Percentiles rank a stretch among this genome's conserved stretches.
These are phyloP conservation scores for Colletotrichum musae DNA, from an alignment of 2,329 filamentous ascomycete genomes.

Conservation along the genomic window DNA sequence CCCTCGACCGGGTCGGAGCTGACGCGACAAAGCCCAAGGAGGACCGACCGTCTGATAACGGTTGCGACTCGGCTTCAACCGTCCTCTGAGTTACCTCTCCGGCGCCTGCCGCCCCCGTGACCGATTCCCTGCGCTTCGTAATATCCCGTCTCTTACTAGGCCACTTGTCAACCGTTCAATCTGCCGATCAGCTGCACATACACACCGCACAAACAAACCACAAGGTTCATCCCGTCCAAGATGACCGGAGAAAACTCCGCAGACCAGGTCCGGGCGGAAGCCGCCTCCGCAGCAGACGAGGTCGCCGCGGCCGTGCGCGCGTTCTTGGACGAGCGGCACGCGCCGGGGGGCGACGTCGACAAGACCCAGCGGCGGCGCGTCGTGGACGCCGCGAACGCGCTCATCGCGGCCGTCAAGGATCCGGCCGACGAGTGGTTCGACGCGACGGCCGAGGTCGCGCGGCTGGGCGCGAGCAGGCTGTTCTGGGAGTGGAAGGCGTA, in stretches of 20 bases:
- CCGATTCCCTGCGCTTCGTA: too few relatives aligned
- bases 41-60: background rate
- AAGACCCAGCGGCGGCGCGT: constrained; percentile 30
- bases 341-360: constrained; percentile 24
- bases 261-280: constrained; percentile 23
- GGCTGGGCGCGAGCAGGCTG: constrained; percentile 41
- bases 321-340: constrained; percentile 5
- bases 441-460: constrained; percentile 27
- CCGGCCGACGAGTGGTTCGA: constrained; percentile 36
- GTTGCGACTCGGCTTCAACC: background rate
- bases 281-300: constrained; percentile 29
- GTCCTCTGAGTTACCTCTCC: background rate
- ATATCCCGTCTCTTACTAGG: background rate
- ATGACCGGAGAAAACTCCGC: constrained; percentile 11
- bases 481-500: constrained; percentile 53
- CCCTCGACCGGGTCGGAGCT: too few relatives aligned
- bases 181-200: background rate
- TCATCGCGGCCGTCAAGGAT: constrained; percentile 29
- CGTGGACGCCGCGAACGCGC: constrained; percentile 32
- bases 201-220: background rate
- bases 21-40: background rate
- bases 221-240: background rate
- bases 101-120: background rate
- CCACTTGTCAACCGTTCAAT: constrained; percentile 4
- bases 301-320: constrained; percentile 24